A percentile compares a stretch with the other conserved stretches of the same genome.
Conservation (phyloP, 73 alveolate genomes). For the Blepharisma japonicum region DNA sequence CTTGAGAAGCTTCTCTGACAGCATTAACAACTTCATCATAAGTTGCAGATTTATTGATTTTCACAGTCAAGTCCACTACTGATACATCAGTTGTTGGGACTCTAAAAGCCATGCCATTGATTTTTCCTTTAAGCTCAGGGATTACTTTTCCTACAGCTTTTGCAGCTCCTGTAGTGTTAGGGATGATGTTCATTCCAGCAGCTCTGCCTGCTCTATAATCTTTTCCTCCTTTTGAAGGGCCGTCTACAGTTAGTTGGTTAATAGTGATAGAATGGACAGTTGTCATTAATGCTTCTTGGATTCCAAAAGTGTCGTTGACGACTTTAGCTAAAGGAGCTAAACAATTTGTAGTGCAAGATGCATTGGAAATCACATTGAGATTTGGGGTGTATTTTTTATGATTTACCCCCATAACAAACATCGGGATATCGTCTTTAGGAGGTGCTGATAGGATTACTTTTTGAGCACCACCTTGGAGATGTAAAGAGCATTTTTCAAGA, state of each 20-base stretch:
- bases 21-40: conserved; percentile 80
- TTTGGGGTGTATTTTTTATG: conserved; percentile 50
- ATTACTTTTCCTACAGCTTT: conserved; percentile 94
- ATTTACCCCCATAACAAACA: conserved; percentile 91
- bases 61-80: conserved; percentile 87
- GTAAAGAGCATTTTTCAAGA: conserved; percentile 43
- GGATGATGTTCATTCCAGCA: conserved; percentile 85
- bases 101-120: conserved; percentile 97
- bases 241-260: conserved; percentile 94
- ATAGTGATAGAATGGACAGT: conserved; percentile 97
- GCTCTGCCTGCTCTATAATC: conserved; percentile 97
- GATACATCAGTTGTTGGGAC: conserved; percentile 93
- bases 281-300: conserved; percentile 94
- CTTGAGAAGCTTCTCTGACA: conserved; percentile 84
- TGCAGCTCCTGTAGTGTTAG: conserved; percentile 95
- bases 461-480: conserved; percentile 75
- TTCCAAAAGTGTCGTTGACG: conserved; percentile 93
- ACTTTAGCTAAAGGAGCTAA: conserved; percentile 76
- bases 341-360: conserved; percentile 98
- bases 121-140: conserved; percentile 82
- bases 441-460: conserved; percentile 82
- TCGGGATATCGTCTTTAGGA: conserved; percentile 89
- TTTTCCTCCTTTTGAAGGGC: conserved; percentile 97
- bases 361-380: conserved; percentile 86
- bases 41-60: conserved; percentile 67